Evolutionary conservation across 139 green algal genomes (phyloP).

Genomic region (Spirogloea muscicola): DNA sequence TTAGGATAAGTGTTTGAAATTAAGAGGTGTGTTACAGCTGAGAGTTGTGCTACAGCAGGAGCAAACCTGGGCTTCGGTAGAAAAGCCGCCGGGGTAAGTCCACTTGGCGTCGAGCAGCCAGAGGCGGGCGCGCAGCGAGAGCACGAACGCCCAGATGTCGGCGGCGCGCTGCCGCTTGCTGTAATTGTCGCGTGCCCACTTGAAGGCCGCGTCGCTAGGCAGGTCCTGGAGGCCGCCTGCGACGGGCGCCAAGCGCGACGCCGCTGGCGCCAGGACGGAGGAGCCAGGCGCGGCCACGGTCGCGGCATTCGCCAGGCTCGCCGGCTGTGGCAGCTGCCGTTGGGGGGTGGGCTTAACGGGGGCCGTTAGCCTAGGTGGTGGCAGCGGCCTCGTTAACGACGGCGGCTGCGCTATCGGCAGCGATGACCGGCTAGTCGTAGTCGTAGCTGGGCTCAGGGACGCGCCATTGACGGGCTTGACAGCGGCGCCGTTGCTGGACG

Average conservation of each 20-base stretch:
- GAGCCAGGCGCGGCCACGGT: background rate
- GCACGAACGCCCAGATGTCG: constrained; percentile 83
- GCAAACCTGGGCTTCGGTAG: constrained; percentile 60
- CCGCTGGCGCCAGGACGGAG: background rate
- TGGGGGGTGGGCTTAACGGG: background rate
- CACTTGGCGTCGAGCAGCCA: constrained; percentile 79
- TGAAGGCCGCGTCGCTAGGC: constrained; percentile 37
- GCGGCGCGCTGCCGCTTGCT: constrained; percentile 57
- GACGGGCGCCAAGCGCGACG: background rate
- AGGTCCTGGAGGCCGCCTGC: constrained; percentile 1
- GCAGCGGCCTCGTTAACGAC: background rate
- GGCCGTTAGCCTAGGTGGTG: background rate
- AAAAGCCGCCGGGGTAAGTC: constrained; percentile 67
- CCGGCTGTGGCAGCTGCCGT: background rate
- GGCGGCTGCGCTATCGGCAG: background rate
- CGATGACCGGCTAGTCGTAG: too few species aligned
- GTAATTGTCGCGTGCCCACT: constrained; percentile 78
- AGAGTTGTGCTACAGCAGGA: too few species aligned
- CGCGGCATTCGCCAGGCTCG: background rate
- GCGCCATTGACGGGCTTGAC: too few species aligned
- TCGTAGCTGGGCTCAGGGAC: too few species aligned
- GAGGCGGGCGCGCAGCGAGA: constrained; percentile 63
- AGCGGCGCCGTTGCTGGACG: too few species aligned
- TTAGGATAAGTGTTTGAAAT: too few species aligned
- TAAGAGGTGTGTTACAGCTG: too few species aligned